Base-by-base conservation (phyloP, 805 yeast genomes). In the Groenewaldozyma salmanticensis region DNA sequence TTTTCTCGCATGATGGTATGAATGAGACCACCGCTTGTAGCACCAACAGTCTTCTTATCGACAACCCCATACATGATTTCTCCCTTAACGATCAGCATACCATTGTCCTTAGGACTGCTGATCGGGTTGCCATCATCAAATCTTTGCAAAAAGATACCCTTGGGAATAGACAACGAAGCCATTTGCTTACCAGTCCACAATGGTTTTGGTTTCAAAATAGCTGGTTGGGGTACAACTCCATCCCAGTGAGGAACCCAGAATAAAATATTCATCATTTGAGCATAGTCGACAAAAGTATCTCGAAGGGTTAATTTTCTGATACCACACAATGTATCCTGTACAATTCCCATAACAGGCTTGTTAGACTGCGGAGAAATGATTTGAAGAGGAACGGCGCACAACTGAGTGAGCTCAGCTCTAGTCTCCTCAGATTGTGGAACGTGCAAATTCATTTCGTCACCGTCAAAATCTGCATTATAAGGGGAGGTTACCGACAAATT, bases 281-380 rank as follows among this genome's bases (percentile, higher is more conserved):
- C 95, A 59, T 79, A 84, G 50, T 84, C 96, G 42, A 92, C 68
- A 56, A 88, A 92, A 34, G 68, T 74, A 59, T 92, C 98, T 62
- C 95, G 79, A 48, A 85, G 67, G 0, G 98, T 90, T 83, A 92
- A 76, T 61, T 92, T 92, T 67, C 98, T 80, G 40, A 90, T 72
- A 69, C 98, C 99, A 75, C 96, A 87, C 51, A 92, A 70, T 0
- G 99, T 88, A 66, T 92, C 99, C 70, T 92, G 99, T 48, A 92
- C 98, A 70, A 92, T 92, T 68, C 99, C 99, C 99, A 92, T 92
- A 50, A 94, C 96, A 31, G 99, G 99, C 66, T 92, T 92, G 63
- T 92, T 92, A 2, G 96, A 85, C 66, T 92, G 99, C 9, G 99
- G 96, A 15, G 96, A 87, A 31, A 92, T 95, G 71, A 92, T 92